phyloP scores from a whole-genome alignment of 306 rosid genomes.

The Hippophae rhamnoides region DNA sequence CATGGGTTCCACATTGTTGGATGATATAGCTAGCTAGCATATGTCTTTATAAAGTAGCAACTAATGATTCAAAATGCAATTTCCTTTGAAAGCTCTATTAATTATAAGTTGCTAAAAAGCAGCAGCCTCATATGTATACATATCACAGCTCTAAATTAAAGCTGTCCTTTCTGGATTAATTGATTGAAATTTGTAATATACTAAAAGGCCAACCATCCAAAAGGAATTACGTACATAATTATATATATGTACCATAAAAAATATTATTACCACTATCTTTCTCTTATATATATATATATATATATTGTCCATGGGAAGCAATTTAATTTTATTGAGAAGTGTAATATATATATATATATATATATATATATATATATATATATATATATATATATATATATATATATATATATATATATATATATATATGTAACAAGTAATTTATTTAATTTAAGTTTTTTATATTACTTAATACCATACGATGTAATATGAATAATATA shows the following conservation, averaged over 20 bases:
- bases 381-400: too few species aligned
- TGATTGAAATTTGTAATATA: conserved; percentile 11
- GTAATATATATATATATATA: too few species aligned
- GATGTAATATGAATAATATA: too few species aligned
- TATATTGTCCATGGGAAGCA: conserved; percentile 13
- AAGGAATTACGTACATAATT: conserved; percentile 24
- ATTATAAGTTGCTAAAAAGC: too few species aligned
- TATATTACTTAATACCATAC: too few species aligned
- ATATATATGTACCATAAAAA: conserved; percentile 16
- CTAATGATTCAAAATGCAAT: neutral
- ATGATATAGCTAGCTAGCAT: conserved; percentile 13
- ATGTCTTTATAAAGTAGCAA: conserved; percentile 17
- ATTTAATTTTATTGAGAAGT: too few species aligned
- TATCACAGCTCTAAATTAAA: conserved; percentile 6
- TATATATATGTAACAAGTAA: too few species aligned
- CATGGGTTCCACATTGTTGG: conserved; percentile 37
- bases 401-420: too few species aligned
- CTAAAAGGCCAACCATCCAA: conserved; percentile 31
- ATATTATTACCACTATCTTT: conserved; percentile 32
- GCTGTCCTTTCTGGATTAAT: conserved; percentile 23
- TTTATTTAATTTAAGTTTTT: too few species aligned
- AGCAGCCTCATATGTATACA: too few species aligned
- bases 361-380: too few species aligned
- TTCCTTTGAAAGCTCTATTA: too few species aligned
- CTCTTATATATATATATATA: conserved; percentile 20